phyloP scores from a whole-genome alignment of 1,284 basidiomycete genomes.

The Naganishia albida region DNA sequence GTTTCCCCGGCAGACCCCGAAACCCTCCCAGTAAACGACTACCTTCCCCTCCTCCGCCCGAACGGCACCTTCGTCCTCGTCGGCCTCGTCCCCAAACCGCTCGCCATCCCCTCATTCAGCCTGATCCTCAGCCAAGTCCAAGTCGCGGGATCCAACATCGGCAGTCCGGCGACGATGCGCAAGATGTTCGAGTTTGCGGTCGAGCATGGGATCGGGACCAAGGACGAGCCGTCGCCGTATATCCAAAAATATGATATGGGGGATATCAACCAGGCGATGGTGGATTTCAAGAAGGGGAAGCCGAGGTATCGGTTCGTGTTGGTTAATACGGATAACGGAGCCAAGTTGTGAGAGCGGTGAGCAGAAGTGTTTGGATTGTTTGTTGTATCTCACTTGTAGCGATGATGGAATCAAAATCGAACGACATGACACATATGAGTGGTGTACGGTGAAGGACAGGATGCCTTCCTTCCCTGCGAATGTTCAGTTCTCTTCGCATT shows the following conservation, averaged over 20 bases:
- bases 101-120: conserved; percentile 34
- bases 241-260: conserved; percentile 54
- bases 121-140: conserved; percentile 30
- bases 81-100: conserved; percentile 48
- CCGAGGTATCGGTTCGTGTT: conserved; percentile 56
- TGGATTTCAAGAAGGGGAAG: conserved; percentile 55
- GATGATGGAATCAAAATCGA: too few relatives aligned
- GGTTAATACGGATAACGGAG: conserved; percentile 51
- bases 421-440: too few relatives aligned
- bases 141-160: conserved; percentile 52
- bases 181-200: conserved; percentile 53
- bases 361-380: not conserved
- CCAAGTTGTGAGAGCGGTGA: conserved; percentile 39
- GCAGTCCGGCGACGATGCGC: conserved; percentile 50
- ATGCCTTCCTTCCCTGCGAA: too few relatives aligned
- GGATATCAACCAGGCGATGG: conserved; percentile 56
- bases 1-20: conserved; percentile 46
- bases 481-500: too few relatives aligned
- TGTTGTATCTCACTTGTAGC: too few relatives aligned
- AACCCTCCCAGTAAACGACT: conserved; percentile 38
- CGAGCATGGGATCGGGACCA: conserved; percentile 29
- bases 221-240: conserved; percentile 52
- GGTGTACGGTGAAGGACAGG: too few relatives aligned
- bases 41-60: conserved; percentile 53
- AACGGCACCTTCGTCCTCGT: conserved; percentile 53